These are phyloP conservation scores for Xerocomellus dryophilus DNA, from an alignment of 768 basidiomycete species.

Conservation along the genomic window DNA sequence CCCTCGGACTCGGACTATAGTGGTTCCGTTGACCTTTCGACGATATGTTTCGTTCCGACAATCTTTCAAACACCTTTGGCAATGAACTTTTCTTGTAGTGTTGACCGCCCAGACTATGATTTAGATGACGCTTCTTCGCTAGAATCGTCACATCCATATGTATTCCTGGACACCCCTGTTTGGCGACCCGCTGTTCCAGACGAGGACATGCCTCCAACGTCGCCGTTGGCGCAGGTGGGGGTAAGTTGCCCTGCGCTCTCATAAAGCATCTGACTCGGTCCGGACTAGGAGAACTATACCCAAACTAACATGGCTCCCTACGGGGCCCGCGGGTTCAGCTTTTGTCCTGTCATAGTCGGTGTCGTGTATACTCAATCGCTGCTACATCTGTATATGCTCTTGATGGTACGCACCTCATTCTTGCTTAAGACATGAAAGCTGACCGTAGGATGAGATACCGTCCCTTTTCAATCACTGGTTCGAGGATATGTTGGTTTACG, in stretches of 20 bases:
- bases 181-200: background rate
- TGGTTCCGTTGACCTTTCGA: background rate
- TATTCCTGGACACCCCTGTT: background rate
- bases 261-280: background rate
- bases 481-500: constrained; percentile 15
- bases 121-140: background rate
- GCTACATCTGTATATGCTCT: constrained; percentile 20
- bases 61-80: background rate
- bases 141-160: background rate
- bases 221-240: background rate
- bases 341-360: constrained; percentile 17
- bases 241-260: background rate
- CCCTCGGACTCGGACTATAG: background rate
- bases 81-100: constrained; percentile 4
- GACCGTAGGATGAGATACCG: constrained; percentile 17
- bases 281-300: background rate
- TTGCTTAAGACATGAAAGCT: background rate
- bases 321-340: constrained; percentile 16
- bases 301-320: constrained; percentile 3
- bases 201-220: background rate
- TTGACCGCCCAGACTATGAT: background rate
- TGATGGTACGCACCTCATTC: constrained; percentile 16
- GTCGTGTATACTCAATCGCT: constrained; percentile 15
- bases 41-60: constrained; percentile 6
- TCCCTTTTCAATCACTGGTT: constrained; percentile 20